Evolutionary conservation across 306 rosid species (phyloP).

Genomic region (Vicia villosa): DNA sequence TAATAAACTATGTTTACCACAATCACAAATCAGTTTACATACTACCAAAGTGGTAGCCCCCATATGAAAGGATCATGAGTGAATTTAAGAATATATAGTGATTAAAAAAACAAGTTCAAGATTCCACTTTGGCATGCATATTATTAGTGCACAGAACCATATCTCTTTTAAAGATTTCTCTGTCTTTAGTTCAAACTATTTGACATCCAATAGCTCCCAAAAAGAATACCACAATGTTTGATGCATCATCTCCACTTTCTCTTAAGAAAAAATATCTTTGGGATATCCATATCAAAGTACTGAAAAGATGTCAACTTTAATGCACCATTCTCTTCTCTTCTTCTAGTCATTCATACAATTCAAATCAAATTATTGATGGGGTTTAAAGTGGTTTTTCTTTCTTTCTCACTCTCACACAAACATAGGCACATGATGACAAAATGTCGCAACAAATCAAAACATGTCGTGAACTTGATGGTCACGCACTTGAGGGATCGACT

Average conservation of each 20-base stretch:
- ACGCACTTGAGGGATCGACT: no score
- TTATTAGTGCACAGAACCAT: constrained; percentile 48
- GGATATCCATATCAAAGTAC: constrained; percentile 32
- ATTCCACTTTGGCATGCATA: constrained; percentile 42
- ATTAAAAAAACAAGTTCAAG: neutral
- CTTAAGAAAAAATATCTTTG: neutral
- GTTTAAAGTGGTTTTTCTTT: neutral
- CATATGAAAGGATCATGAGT: neutral
- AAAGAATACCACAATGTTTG: neutral
- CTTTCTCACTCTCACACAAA: neutral
- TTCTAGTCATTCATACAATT: constrained; percentile 2
- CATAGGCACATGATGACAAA: neutral
- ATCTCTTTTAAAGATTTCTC: neutral
- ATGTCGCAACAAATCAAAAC: neutral
- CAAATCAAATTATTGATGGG: constrained; percentile 27
- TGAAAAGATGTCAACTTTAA: constrained; percentile 26
- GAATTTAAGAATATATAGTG: neutral
- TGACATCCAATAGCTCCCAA: neutral
- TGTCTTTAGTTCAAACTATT: neutral
- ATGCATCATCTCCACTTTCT: neutral
- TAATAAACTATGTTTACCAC: no score
- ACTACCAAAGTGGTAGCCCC: neutral
- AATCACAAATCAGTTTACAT: no score
- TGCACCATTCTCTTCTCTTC: neutral
- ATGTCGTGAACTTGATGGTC: no score